Evolutionary conservation across 2,329 filamentous ascomycete species (phyloP).

Genomic region (Trichoderma sp.): DNA sequence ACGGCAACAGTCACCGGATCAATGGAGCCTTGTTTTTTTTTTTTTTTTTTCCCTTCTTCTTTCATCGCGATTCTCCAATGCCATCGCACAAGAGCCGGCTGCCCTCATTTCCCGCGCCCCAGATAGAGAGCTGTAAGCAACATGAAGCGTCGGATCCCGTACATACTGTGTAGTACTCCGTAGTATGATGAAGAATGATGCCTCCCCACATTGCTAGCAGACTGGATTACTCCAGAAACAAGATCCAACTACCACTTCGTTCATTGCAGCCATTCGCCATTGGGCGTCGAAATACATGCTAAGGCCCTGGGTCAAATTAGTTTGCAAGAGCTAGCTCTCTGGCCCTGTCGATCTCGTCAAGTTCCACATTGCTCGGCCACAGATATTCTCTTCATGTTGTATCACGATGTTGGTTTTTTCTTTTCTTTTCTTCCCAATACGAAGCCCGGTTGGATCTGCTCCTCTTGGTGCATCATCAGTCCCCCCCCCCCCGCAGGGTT

Average conservation of each 20-base stretch:
- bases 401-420: background rate
- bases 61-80: background rate
- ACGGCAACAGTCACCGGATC: background rate
- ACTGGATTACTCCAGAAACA: background rate
- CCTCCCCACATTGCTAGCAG: slow-evolving; percentile 4
- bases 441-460: background rate
- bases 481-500: background rate
- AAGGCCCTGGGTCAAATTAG: slow-evolving; percentile 4
- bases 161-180: no score
- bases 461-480: background rate
- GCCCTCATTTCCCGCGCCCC: background rate
- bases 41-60: background rate
- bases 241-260: slow-evolving; percentile 1
- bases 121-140: background rate
- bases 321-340: background rate
- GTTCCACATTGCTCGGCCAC: background rate
- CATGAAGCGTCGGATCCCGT: background rate
- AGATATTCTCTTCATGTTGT: background rate
- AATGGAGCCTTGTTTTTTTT: background rate
- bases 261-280: background rate
- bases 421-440: background rate
- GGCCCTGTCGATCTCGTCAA: slow-evolving; percentile 14
- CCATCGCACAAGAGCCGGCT: background rate
- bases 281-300: background rate
- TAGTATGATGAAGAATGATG: background rate